phyloP scores from a whole-genome alignment of 1,139 yeast genomes.

The Geotrichum reessii region DNA sequence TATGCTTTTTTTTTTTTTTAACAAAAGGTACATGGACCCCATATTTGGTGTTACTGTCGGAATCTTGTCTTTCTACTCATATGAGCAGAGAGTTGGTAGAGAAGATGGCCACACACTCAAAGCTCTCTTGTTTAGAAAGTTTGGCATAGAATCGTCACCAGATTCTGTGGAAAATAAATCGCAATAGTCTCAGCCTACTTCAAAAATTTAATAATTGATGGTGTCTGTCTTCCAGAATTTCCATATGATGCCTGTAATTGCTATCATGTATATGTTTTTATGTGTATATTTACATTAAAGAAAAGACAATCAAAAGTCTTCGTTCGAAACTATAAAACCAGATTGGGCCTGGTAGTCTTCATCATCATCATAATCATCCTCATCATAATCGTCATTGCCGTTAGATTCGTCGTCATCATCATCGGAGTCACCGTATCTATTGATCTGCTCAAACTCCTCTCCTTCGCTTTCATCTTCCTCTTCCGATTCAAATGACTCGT shows the following conservation, averaged over 20 bases:
- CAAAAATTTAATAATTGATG: neutral
- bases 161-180: neutral
- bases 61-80: slow-evolving; percentile 14
- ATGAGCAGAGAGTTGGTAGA: slow-evolving; percentile 18
- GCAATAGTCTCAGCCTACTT: neutral
- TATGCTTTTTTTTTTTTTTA: too few species aligned
- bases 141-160: neutral
- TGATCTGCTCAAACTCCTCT: slow-evolving; percentile 6
- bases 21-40: slow-evolving; percentile 17
- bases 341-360: neutral
- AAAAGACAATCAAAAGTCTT: neutral
- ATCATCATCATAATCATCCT: neutral
- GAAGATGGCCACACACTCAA: slow-evolving; percentile 19
- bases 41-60: slow-evolving; percentile 20
- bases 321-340: neutral
- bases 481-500: slow-evolving; percentile 20
- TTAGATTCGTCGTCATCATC: neutral
- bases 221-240: neutral
- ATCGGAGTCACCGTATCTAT: neutral
- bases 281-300: neutral
- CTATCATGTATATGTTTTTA: neutral
- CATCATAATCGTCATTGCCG: neutral
- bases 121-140: slow-evolving; percentile 10
- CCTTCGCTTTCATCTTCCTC: slow-evolving; percentile 20
- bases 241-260: neutral